Evolutionary conservation across 306 rosid species (phyloP).

Genomic region (Leucaena leucocephala): DNA sequence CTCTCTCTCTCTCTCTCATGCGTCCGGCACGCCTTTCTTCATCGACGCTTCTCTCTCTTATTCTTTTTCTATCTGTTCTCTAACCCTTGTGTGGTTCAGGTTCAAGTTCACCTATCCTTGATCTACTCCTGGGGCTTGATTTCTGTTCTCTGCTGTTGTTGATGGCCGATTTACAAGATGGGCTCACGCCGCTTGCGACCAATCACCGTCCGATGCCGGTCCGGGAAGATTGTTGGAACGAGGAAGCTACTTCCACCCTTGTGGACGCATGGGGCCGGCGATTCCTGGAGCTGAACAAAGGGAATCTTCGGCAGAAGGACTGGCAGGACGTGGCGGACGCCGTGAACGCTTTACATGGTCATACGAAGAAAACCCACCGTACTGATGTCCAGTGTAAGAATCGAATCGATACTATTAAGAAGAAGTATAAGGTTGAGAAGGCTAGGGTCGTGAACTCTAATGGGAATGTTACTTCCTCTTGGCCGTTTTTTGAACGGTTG

Average conservation of each 20-base stretch:
- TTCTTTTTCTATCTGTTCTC: neutral
- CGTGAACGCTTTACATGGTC: conserved; percentile 91
- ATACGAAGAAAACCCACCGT: conserved; percentile 83
- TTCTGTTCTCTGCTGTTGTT: conserved; percentile 26
- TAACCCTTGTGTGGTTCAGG: neutral
- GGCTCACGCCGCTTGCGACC: conserved; percentile 53
- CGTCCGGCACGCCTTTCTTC: conserved; percentile 50
- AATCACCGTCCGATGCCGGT: conserved; percentile 74
- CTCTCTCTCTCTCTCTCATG: conserved; percentile 32
- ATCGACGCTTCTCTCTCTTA: conserved; percentile 14
- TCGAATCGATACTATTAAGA: conserved; percentile 91
- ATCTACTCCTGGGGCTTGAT: neutral
- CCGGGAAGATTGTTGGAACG: conserved; percentile 97
- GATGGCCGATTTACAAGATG: conserved; percentile 75
- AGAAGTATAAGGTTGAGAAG: conserved; percentile 93
- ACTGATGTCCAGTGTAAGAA: conserved; percentile 97
- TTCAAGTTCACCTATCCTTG: neutral
- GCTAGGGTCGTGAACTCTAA: conserved; percentile 75
- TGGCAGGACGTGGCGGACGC: conserved; percentile 99
- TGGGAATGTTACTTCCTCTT: conserved; percentile 54
- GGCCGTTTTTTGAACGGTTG: conserved; percentile 81
- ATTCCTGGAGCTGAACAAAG: conserved; percentile 81
- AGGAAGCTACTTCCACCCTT: conserved; percentile 83
- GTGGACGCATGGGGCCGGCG: conserved; percentile 74
- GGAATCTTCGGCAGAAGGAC: conserved; percentile 98